Evolutionary conservation across 805 yeast genomes (phyloP).

Genomic region (Ogataea pilisensis): DNA sequence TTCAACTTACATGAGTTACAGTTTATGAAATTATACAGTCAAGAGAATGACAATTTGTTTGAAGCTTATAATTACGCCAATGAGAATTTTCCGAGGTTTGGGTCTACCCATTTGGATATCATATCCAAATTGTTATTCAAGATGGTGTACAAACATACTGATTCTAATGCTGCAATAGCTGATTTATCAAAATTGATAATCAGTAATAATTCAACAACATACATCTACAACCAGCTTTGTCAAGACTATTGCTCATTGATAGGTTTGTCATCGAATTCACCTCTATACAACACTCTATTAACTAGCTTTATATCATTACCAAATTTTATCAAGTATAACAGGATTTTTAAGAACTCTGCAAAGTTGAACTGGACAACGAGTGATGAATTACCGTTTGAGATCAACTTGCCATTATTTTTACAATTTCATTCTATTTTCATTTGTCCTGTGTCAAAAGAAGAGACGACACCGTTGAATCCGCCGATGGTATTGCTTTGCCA

Average conservation of each 20-base stretch:
- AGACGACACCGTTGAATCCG: slow-evolving; percentile 56
- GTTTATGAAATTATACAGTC: slow-evolving; percentile 31
- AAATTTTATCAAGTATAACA: slow-evolving; percentile 44
- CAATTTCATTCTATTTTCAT: slow-evolving; percentile 64
- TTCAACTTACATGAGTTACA: slow-evolving; percentile 42
- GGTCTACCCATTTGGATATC: slow-evolving; percentile 35
- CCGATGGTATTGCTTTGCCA: slow-evolving; percentile 37
- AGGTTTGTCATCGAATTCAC: slow-evolving; percentile 50
- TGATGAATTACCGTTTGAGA: slow-evolving; percentile 61
- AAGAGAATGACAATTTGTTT: slow-evolving; percentile 19
- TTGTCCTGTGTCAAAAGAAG: slow-evolving; percentile 68
- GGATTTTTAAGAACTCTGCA: slow-evolving; percentile 32
- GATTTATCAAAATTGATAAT: too few species aligned
- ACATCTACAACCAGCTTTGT: slow-evolving; percentile 31
- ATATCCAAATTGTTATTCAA: slow-evolving; percentile 44
- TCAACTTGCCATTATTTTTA: slow-evolving; percentile 47
- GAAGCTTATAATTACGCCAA: slow-evolving; percentile 44
- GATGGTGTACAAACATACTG: slow-evolving; percentile 22
- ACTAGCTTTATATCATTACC: slow-evolving; percentile 55
- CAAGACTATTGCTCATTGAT: slow-evolving; percentile 46
- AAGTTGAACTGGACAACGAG: slow-evolving; percentile 51
- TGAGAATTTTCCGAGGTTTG: slow-evolving; percentile 36
- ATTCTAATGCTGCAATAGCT: slow-evolving; percentile 4
- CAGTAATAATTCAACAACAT: too few species aligned
- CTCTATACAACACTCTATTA: slow-evolving; percentile 44